These are phyloP conservation scores for Cetradonia linearis DNA, from an alignment of 495 filamentous ascomycete genomes.

Conservation along the genomic window DNA sequence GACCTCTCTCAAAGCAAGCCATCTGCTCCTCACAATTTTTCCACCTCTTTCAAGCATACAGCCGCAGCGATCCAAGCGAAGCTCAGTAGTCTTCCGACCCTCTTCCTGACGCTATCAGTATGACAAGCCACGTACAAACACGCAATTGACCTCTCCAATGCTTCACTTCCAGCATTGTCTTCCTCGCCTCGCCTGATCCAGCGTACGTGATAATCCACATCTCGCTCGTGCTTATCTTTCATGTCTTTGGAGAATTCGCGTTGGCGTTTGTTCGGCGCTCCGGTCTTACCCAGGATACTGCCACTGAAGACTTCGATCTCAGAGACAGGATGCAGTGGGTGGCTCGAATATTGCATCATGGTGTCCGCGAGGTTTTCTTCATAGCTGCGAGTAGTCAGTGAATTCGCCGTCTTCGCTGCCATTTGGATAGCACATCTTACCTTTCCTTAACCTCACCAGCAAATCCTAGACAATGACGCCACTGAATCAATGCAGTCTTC, in stretches of 20 bases:
- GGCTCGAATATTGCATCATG: constrained; percentile 49
- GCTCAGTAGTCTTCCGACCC: constrained; percentile 32
- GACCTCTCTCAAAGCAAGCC: neutral
- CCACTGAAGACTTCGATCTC: constrained; percentile 74
- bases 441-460: constrained; percentile 43
- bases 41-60: constrained; percentile 38
- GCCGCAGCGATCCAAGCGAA: constrained; percentile 39
- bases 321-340: constrained; percentile 45
- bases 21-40: constrained; percentile 25
- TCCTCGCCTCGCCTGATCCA: constrained; percentile 36
- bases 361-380: constrained; percentile 47
- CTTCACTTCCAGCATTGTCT: constrained; percentile 29
- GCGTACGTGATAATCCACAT: constrained; percentile 34
- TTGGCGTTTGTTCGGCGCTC: constrained; percentile 48
- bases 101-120: constrained; percentile 17
- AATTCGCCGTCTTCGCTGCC: too few relatives aligned
- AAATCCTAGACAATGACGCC: constrained; percentile 32
- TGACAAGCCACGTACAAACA: constrained; percentile 36
- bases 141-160: constrained; percentile 40
- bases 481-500: constrained; percentile 35
- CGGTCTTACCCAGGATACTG: constrained; percentile 54
- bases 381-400: constrained; percentile 41
- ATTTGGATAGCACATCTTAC: constrained; percentile 33
- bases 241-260: constrained; percentile 51
- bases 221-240: constrained; percentile 50